Percentiles rank a stretch among this genome's conserved stretches.
Conservation (phyloP, 83 land plant genomes). For the Picea abies region DNA sequence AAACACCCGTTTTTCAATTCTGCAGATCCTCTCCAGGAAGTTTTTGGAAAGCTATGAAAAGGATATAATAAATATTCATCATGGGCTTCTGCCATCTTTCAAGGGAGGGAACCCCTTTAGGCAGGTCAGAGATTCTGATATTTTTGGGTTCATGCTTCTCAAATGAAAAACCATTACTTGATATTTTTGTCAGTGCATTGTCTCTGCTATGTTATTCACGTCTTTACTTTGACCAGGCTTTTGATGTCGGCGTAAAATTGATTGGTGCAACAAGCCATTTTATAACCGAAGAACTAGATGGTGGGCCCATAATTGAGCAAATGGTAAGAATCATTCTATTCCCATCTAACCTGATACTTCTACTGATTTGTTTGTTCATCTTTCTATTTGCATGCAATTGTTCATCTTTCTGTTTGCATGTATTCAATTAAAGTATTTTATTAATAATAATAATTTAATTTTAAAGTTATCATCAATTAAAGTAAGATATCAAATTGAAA, state of each 20-base stretch:
- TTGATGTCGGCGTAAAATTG: conserved; percentile 93
- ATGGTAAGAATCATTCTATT: conserved; percentile 55
- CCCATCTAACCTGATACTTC: too few species aligned
- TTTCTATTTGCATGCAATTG: too few species aligned
- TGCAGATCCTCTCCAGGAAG: conserved; percentile 77
- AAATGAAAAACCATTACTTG: not conserved
- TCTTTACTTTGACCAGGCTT: conserved; percentile 62
- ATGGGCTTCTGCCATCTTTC: conserved; percentile 97
- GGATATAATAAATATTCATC: conserved; percentile 96
- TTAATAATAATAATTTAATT: too few species aligned
- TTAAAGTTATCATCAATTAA: too few species aligned
- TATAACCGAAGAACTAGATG: conserved; percentile 91
- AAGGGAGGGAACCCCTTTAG: conserved; percentile 94
- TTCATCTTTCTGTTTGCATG: too few species aligned
- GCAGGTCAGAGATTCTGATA: conserved; percentile 49
- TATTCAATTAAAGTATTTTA: not conserved
- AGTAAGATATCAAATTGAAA: too few species aligned
- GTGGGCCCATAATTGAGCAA: conserved; percentile 96
- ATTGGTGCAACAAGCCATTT: conserved; percentile 99
- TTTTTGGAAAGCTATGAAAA: conserved; percentile 80
- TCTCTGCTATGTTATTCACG: conserved; percentile 14
- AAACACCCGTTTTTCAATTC: not conserved
- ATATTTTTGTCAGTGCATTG: conserved; percentile 14
- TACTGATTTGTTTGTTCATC: too few species aligned
- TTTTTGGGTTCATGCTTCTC: not conserved